These are phyloP conservation scores for Aureobasidium zeae DNA, from an alignment of 2,329 filamentous ascomycete species.

Conservation along the genomic window DNA sequence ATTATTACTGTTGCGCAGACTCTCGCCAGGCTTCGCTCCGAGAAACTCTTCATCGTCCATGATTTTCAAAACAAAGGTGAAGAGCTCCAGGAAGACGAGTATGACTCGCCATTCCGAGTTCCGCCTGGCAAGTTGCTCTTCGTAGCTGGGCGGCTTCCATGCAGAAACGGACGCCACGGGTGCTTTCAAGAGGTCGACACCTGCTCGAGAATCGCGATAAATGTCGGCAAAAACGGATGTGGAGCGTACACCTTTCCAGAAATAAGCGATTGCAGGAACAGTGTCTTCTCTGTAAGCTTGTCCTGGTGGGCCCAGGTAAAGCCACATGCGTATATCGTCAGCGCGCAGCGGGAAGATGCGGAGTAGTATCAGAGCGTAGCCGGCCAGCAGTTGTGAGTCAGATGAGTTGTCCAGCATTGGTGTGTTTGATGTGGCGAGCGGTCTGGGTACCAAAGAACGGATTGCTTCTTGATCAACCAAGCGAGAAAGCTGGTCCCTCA, in stretches of 20 bases:
- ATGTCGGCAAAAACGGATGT: conserved; percentile 52
- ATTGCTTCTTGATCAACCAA: conserved; percentile 70
- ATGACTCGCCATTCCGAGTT: conserved; percentile 78
- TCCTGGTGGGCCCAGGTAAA: conserved; percentile 57
- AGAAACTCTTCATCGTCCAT: conserved; percentile 93
- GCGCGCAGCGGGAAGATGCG: conserved; percentile 72
- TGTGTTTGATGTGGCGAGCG: not conserved
- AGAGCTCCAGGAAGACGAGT: conserved; percentile 85
- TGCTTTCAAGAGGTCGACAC: conserved; percentile 47
- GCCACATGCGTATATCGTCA: conserved; percentile 89
- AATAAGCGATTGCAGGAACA: conserved; percentile 63
- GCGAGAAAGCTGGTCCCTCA: conserved; percentile 57
- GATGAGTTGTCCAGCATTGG: conserved; percentile 3
- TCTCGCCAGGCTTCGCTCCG: conserved; percentile 38
- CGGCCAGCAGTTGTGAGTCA: conserved; percentile 63
- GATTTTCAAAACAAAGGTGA: conserved; percentile 82
- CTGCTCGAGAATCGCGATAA: conserved; percentile 47
- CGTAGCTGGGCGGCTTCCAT: conserved; percentile 26
- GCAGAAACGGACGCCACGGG: conserved; percentile 24
- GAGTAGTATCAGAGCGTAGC: conserved; percentile 76
- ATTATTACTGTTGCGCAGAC: conserved; percentile 50
- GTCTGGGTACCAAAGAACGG: conserved; percentile 29
- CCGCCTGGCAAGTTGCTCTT: conserved; percentile 33
- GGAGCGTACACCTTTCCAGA: conserved; percentile 61
- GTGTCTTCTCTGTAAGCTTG: conserved; percentile 13